Evolutionary conservation across 1,139 yeast genomes (phyloP).

Genomic region (Debaryomyces psychrophilus): DNA sequence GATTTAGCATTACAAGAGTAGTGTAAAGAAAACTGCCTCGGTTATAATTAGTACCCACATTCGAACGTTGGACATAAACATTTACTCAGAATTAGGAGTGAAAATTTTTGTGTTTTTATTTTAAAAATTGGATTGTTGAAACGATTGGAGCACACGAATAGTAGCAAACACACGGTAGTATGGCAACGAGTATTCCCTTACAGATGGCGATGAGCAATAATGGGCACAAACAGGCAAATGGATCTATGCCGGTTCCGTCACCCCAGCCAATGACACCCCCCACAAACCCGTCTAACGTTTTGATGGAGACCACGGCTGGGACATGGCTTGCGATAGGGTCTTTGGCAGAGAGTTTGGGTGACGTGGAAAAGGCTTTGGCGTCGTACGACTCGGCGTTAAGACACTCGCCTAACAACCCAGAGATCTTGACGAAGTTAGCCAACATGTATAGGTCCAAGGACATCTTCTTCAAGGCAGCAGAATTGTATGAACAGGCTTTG

Average conservation of each 20-base stretch:
- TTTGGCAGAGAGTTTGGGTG: slow-evolving; percentile 87
- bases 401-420: slow-evolving; percentile 83
- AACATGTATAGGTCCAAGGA: slow-evolving; percentile 87
- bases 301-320: slow-evolving; percentile 76
- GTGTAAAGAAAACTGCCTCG: neutral
- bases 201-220: slow-evolving; percentile 20
- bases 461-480: slow-evolving; percentile 91
- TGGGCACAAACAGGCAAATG: slow-evolving; percentile 21
- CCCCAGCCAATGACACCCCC: slow-evolving; percentile 18
- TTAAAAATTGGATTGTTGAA: neutral
- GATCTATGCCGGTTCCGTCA: slow-evolving; percentile 17
- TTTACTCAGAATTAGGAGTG: neutral
- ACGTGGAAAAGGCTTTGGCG: slow-evolving; percentile 83
- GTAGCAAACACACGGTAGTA: slow-evolving; percentile 1
- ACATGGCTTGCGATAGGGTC: slow-evolving; percentile 94
- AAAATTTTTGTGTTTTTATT: neutral
- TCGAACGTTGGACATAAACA: slow-evolving; percentile 2
- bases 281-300: slow-evolving; percentile 21
- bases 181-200: slow-evolving; percentile 25
- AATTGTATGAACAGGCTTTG: slow-evolving; percentile 84
- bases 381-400: slow-evolving; percentile 91
- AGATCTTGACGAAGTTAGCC: slow-evolving; percentile 83
- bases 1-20: neutral
- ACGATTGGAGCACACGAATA: neutral
- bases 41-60: neutral